phyloP scores from a whole-genome alignment of 2,329 filamentous ascomycete species.

The Emergomyces orientalis region DNA sequence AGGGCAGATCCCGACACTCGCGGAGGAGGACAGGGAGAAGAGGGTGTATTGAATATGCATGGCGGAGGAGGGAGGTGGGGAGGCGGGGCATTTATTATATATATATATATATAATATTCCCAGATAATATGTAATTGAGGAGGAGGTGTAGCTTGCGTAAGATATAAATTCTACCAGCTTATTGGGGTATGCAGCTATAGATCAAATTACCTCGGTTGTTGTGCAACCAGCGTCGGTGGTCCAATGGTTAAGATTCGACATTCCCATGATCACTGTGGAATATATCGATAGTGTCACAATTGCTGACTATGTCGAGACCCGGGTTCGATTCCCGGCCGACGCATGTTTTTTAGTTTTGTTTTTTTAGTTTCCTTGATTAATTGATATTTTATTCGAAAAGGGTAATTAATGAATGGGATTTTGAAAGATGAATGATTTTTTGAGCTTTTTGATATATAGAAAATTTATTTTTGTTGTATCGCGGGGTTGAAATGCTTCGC shows the following conservation, averaged over 20 bases:
- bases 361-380: neutral
- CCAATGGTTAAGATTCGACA: slow-evolving; percentile 8
- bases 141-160: too few relatives aligned
- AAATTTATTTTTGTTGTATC: too few relatives aligned
- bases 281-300: neutral
- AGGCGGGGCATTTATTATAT: slow-evolving; percentile 40
- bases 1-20: slow-evolving; percentile 36
- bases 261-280: slow-evolving; percentile 5
- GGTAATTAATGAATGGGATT: too few relatives aligned
- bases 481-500: too few relatives aligned
- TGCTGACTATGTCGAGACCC: slow-evolving; percentile 1
- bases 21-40: slow-evolving; percentile 35
- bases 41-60: slow-evolving; percentile 28
- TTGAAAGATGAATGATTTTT: too few relatives aligned
- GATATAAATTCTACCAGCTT: too few relatives aligned
- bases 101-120: too few relatives aligned
- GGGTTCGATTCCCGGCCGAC: slow-evolving; percentile 6
- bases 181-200: neutral
- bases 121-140: too few relatives aligned
- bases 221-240: slow-evolving; percentile 2
- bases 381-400: neutral
- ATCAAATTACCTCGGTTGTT: neutral
- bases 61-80: slow-evolving; percentile 27
- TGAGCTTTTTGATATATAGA: too few relatives aligned
- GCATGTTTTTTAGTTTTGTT: neutral